Conservation (phyloP, 805 yeast species). For the Tetrapisispora iriomotensis region DNA sequence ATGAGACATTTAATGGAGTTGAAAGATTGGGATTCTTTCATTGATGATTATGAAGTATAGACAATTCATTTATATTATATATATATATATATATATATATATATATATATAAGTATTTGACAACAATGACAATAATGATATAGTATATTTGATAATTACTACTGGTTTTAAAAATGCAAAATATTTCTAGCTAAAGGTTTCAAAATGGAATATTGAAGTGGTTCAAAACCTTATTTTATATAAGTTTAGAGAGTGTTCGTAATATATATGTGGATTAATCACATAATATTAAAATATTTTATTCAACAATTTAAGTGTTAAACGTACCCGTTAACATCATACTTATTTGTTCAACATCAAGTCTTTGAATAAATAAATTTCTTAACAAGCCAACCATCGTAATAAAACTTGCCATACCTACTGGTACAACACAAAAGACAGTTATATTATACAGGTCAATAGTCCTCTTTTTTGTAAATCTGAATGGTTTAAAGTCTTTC, state of each 20-base stretch:
- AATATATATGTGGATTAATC: no score
- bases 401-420: constrained; percentile 85
- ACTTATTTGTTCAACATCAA: constrained; percentile 40
- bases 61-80: no score
- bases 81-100: no score
- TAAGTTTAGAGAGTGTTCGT: no score
- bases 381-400: constrained; percentile 83
- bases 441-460: constrained; percentile 82
- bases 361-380: constrained; percentile 60
- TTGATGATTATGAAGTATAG: constrained; percentile 34
- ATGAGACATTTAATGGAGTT: constrained; percentile 78
- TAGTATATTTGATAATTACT: no score
- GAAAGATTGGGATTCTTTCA: constrained; percentile 36
- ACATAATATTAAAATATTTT: no score
- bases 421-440: constrained; percentile 97
- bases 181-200: no score
- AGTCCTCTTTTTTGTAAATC: constrained; percentile 38
- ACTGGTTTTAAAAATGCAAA: no score
- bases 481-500: constrained; percentile 1
- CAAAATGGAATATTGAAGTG: no score
- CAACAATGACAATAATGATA: no score
- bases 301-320: background rate
- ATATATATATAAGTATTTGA: no score
- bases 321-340: constrained; percentile 1
- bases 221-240: no score